Conservation (phyloP, 768 basidiomycete genomes). For the Hortiboletus campestris region DNA sequence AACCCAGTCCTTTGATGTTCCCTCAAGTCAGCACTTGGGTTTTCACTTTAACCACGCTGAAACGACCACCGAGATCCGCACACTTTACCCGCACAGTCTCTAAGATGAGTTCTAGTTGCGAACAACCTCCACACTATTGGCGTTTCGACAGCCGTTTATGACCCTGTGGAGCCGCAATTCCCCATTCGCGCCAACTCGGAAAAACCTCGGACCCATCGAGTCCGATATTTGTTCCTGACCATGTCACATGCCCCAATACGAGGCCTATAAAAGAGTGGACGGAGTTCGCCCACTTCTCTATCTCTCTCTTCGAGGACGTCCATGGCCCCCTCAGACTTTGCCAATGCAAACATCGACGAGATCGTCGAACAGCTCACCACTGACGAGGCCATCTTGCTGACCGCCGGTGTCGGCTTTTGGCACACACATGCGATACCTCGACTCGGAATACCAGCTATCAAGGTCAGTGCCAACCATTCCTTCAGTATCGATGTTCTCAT, state of each 20-base stretch:
- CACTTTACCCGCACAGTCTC: neutral
- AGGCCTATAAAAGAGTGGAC: conserved; percentile 3
- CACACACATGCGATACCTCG: conserved; percentile 64
- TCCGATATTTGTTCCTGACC: neutral
- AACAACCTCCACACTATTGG: neutral
- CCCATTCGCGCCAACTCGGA: conserved; percentile 3
- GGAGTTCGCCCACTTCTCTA: neutral
- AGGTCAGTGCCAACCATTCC: conserved; percentile 34
- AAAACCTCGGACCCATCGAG: conserved; percentile 7
- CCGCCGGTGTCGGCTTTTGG: conserved; percentile 77
- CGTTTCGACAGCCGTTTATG: neutral
- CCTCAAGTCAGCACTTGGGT: too few species aligned
- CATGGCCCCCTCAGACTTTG: conserved; percentile 73
- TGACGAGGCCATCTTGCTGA: conserved; percentile 72
- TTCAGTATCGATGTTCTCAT: conserved; percentile 14
- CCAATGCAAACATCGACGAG: conserved; percentile 56
- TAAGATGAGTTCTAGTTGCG: neutral
- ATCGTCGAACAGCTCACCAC: conserved; percentile 65
- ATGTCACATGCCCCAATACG: conserved; percentile 19
- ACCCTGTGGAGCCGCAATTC: neutral
- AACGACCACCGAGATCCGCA: too few species aligned
- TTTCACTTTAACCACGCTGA: too few species aligned
- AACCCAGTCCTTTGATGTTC: conserved; percentile 1
- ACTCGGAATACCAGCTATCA: conserved; percentile 68
- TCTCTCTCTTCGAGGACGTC: conserved; percentile 7